Evolutionary conservation across 352 stramenopile species (phyloP).

Genomic region (Globisporangium paroecandrum): DNA sequence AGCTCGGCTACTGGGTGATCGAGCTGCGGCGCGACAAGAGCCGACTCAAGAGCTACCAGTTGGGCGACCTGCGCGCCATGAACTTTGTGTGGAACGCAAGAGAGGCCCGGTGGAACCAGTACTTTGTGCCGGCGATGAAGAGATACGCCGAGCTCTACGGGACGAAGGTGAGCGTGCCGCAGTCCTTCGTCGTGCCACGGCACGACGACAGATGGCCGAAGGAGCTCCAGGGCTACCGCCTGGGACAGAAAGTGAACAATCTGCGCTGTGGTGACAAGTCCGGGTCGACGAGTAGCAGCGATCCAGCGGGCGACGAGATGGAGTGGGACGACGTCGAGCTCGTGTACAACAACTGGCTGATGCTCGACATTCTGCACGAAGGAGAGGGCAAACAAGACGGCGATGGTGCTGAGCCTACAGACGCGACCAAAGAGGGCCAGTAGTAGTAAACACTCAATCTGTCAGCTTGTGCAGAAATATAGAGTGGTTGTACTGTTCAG

Average conservation of each 20-base stretch:
- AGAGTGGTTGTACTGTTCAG: background rate
- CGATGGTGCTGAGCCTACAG: background rate
- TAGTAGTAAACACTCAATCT: background rate
- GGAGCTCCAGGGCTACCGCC: constrained; percentile 30
- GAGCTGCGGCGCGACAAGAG: constrained; percentile 30
- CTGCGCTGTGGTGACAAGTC: constrained; percentile 26
- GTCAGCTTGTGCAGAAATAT: background rate
- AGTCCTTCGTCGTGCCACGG: constrained; percentile 36
- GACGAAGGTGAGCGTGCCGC: constrained; percentile 23
- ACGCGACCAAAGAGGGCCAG: background rate
- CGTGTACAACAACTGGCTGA: constrained; percentile 42
- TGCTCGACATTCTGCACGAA: constrained; percentile 38
- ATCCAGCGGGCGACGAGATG: background rate
- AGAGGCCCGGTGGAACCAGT: constrained; percentile 35
- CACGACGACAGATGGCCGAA: constrained; percentile 26
- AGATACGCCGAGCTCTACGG: constrained; percentile 29
- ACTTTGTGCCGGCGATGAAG: constrained; percentile 33
- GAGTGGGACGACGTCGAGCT: constrained; percentile 35
- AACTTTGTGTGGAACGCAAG: constrained; percentile 36
- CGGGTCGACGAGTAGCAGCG: background rate
- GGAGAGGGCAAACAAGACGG: background rate
- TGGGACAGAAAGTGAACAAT: constrained; percentile 48
- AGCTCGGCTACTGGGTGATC: constrained; percentile 37
- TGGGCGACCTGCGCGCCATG: constrained; percentile 27
- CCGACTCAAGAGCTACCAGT: constrained; percentile 30